Conservation (phyloP, 106 monocot genomes). For the Apostasia ramifera region DNA sequence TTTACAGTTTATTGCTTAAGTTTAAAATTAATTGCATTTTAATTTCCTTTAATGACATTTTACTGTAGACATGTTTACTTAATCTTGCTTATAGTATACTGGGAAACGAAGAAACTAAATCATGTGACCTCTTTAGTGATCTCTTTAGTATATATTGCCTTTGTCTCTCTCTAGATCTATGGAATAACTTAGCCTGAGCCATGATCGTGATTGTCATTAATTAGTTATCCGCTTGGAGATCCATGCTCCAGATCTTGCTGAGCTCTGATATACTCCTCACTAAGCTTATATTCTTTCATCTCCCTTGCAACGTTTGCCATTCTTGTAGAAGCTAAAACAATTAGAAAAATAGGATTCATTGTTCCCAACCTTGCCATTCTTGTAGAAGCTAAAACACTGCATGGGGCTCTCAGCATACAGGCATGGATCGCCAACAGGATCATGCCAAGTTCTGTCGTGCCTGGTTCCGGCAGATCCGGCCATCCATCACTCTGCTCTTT, state of each 20-base stretch:
- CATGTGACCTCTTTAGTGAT: too few species aligned
- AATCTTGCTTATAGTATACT: too few species aligned
- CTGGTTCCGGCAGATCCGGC: conserved; percentile 47
- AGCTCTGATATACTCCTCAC: neutral
- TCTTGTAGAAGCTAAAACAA: conserved; percentile 15
- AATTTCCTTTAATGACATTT: too few species aligned
- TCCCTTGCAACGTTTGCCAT: conserved; percentile 27
- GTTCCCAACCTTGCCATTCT: conserved; percentile 44
- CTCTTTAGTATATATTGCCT: too few species aligned
- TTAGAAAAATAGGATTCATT: conserved; percentile 33
- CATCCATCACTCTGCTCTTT: conserved; percentile 73
- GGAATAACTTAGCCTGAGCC: too few species aligned
- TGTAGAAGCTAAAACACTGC: conserved; percentile 47
- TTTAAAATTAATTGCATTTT: too few species aligned
- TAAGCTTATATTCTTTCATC: conserved; percentile 31
- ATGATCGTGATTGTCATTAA: too few species aligned
- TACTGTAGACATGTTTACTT: too few species aligned
- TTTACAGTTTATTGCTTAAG: too few species aligned
- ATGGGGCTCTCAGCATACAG: neutral
- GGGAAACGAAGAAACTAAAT: too few species aligned
- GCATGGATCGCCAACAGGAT: conserved; percentile 37
- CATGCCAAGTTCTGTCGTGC: conserved; percentile 56
- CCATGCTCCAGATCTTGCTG: neutral
- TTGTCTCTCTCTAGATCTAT: too few species aligned
- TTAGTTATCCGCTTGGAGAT: too few species aligned